Evolutionary conservation across 2,329 filamentous ascomycete species (phyloP).

Genomic region (Trichoderma atrobrunneum): DNA sequence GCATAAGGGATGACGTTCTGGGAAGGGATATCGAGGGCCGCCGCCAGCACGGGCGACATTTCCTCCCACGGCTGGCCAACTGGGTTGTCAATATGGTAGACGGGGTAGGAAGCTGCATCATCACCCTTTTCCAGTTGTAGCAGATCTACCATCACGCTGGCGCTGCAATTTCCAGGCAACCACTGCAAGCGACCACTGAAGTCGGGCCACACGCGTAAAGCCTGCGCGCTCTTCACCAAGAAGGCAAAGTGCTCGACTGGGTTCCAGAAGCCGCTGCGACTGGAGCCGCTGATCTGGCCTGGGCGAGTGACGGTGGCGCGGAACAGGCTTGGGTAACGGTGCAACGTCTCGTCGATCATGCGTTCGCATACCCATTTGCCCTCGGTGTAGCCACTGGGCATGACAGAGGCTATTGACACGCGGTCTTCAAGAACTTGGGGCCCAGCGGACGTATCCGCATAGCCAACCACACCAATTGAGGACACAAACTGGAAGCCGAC

Average conservation of each 20-base stretch:
- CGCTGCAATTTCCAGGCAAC: neutral
- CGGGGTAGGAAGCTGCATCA: neutral
- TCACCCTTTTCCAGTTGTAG: neutral
- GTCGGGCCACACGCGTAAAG: neutral
- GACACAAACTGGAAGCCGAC: neutral
- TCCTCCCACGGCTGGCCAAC: neutral
- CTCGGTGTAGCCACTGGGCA: neutral
- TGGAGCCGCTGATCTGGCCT: neutral
- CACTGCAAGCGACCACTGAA: neutral
- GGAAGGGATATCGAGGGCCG: constrained; percentile 10
- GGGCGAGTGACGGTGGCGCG: neutral
- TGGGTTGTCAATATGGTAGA: neutral
- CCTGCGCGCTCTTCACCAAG: neutral
- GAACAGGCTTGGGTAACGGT: neutral
- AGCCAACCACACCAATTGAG: neutral
- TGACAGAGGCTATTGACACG: neutral
- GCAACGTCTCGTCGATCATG: neutral
- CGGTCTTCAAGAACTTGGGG: neutral
- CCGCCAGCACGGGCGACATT: neutral
- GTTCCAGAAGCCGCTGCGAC: neutral
- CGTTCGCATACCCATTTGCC: neutral
- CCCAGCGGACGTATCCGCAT: neutral
- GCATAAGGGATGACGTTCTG: neutral
- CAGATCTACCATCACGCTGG: neutral
- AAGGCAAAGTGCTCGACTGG: neutral